A percentile compares a stretch with the other conserved stretches of the same genome.
Evolutionary conservation across 495 filamentous ascomycete genomes (phyloP).

Genomic region (Lasiosphaeria ovina): DNA sequence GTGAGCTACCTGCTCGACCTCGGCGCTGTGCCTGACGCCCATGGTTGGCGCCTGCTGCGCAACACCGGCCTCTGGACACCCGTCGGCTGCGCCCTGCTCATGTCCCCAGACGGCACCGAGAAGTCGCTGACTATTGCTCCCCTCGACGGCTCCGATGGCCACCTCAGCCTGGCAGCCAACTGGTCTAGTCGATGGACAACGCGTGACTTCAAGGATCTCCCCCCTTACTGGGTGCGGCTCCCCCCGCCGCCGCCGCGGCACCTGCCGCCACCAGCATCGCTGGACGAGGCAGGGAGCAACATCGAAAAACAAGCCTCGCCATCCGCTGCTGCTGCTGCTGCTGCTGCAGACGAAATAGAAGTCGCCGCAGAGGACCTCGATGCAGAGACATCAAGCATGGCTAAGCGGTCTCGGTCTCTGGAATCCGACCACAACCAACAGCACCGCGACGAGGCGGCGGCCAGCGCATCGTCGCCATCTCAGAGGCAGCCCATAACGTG

Average conservation of each 20-base stretch:
- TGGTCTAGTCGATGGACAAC: constrained; percentile 60
- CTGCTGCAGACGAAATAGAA: constrained; percentile 4
- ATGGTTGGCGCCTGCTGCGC: constrained; percentile 57
- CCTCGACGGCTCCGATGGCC: constrained; percentile 61
- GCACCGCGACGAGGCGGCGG: neutral
- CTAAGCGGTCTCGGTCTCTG: constrained; percentile 35
- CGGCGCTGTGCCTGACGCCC: constrained; percentile 57
- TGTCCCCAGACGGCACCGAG: constrained; percentile 50
- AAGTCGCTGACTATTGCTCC: constrained; percentile 55
- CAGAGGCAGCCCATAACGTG: constrained; percentile 38
- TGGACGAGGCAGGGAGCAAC: neutral
- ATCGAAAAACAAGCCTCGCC: neutral
- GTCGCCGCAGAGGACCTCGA: neutral
- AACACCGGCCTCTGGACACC: constrained; percentile 63
- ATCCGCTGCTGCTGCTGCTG: neutral
- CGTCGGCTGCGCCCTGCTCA: constrained; percentile 56
- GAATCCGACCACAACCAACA: constrained; percentile 34
- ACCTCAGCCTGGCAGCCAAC: constrained; percentile 53
- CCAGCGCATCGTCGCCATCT: constrained; percentile 5
- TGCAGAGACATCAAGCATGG: constrained; percentile 17
- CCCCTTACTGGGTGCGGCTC: constrained; percentile 62
- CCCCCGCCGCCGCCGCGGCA: constrained; percentile 29
- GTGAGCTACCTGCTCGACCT: constrained; percentile 61
- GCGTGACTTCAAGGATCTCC: constrained; percentile 50
- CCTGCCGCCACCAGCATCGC: constrained; percentile 5